Evolutionary conservation across 2,329 filamentous ascomycete genomes (phyloP).

Genomic region (Colletotrichum lini): DNA sequence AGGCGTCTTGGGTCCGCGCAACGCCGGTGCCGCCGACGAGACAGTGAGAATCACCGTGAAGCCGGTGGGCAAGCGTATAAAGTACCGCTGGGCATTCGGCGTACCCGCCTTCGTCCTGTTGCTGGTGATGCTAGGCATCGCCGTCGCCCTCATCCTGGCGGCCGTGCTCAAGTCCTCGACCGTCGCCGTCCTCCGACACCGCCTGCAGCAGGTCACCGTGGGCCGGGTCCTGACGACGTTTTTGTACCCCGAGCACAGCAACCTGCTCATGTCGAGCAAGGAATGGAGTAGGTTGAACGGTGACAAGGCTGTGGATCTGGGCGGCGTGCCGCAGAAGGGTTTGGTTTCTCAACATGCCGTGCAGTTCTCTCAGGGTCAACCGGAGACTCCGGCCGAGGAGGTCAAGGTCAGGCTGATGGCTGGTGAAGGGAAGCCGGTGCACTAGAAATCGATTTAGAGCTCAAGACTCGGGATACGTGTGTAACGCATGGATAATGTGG

Average conservation of each 20-base stretch:
- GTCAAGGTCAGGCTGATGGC: no score
- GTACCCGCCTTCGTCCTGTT: constrained; percentile 51
- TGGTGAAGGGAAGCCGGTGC: no score
- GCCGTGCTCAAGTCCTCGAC: constrained; percentile 2
- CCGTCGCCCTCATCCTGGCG: background rate
- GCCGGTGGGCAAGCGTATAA: constrained; percentile 48
- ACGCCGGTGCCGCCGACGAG: constrained; percentile 34
- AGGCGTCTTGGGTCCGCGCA: constrained; percentile 41
- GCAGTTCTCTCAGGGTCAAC: background rate
- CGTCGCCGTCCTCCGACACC: constrained; percentile 24
- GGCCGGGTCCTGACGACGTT: constrained; percentile 43
- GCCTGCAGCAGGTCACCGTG: constrained; percentile 42
- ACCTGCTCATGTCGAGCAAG: constrained; percentile 37
- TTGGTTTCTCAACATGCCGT: background rate
- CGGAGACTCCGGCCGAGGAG: no score
- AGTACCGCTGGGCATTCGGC: constrained; percentile 51
- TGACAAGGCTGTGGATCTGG: background rate
- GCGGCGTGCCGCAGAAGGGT: background rate
- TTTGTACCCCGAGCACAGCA: constrained; percentile 40
- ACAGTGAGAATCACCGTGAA: constrained; percentile 45
- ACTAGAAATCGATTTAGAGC: no score
- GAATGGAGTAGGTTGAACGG: constrained; percentile 37
- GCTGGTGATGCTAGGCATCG: background rate
- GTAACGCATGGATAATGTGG: no score
- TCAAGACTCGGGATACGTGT: no score